Evolutionary conservation across 352 stramenopile species (phyloP), one percentile per base, ranked within the genome.

Genomic region (Phytophthora brassicae): DNA sequence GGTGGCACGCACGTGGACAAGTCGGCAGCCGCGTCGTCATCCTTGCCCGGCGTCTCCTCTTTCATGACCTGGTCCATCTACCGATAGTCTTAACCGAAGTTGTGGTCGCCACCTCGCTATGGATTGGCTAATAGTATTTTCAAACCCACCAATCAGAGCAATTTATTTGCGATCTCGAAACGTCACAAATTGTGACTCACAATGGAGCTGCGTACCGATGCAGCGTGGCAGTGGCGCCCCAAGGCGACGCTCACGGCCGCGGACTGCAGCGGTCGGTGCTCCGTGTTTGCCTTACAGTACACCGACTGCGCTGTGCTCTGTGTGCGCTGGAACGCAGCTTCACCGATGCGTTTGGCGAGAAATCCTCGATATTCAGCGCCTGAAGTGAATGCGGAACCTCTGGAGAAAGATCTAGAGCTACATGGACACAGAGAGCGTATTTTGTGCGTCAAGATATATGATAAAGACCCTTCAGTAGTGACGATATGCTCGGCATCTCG

Each of bases 401-500:
- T 31, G 26, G 26, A 31, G 26, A 31, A 52, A 13, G 73, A 86
- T 47, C 16, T 90, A 17, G 81, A 89, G 56, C 60, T 90, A 35
- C 63, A 81, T 14, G 79, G 74, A 11, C 79, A 90, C 49, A 28
- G 36, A 14, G 71, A 83, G 36, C 75, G 68, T 42, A 47, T 88
- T n/a, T 56, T 75, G 4, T 74, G 60, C 19, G 53, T 89, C 35
- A 60, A 53, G 13, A 66, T 71, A 24, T 84, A 66, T 19, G 43
- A 51, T 1, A 54, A 64, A 8, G 29, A 56, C 4, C 43, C 67
- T 0, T 67, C 65, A 0, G 4, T 19, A 7, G 26, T 88, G n/a
- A 56, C 66, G 14, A 22, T 92, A 2, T 82, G 72, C 45, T 90
- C 81, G 2, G 81, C 74, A 0, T 93, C 84, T 6, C 82, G 72